Evolutionary conservation across 1,139 yeast species (phyloP), one percentile per base, ranked within the genome.

Genomic region (Kodamaea fungicola): DNA sequence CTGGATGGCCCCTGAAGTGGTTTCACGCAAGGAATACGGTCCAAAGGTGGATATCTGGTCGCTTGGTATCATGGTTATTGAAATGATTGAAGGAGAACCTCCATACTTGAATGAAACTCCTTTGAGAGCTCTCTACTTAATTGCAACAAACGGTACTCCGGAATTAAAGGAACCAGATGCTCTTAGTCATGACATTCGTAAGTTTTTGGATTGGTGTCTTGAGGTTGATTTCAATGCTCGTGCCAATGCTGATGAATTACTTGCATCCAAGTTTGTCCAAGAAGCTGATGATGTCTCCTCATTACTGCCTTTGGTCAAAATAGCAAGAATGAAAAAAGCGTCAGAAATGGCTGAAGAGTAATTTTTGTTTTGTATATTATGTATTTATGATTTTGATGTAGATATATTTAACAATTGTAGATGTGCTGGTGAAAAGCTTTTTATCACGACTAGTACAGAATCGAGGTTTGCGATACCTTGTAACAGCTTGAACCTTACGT

Each of bases 1-100:
- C 60, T 92, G 98, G 98, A 92, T 92, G 98, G 98, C 98, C 0
- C 98, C 98, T 2, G 98, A 92, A 62, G 96, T 92, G 40, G 96
- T 92, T 13, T 80, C 89, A 7, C 73, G 96, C 47, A 89, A 90
- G 57, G 96, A 89, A 52, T 92, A 92, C 59, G 98, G 97, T 2
- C 95, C 97, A 29, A 90, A 94, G 62, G 96, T 92, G 40, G 98
- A 92, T 62, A 83, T 94, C 36, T 92, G 98, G 98, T 87, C 96
- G 8, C 67, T 92, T 46, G 98, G 98, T 46, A 92, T 92, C 49
- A 92, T 92, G 98, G 82, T 90, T 12, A 89, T 92, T 54, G 98
- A 92, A 62, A 92, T 92, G 98, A 87, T 92, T 49, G 97, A 92
- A 62, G 97, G 98, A 25, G 98, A 92, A 62, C 98, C 98, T 6